Conservation (phyloP, 768 basidiomycete genomes). For the Xerocomus spinulosus region DNA sequence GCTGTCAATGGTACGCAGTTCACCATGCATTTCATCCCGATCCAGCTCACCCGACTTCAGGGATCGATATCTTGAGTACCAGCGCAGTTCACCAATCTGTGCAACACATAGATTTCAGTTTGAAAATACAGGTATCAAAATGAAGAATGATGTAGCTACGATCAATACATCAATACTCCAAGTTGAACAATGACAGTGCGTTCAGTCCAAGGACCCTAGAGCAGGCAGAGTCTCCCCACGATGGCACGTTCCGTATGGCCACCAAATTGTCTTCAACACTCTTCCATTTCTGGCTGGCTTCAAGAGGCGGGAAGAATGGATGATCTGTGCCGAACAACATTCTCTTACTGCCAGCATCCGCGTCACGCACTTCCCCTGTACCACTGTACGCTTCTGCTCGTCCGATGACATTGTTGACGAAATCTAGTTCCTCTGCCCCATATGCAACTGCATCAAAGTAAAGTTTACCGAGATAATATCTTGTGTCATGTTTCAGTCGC, state of each 20-base stretch:
- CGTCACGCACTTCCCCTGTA: constrained; percentile 29
- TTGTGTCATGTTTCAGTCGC: constrained; percentile 73
- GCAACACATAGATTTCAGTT: constrained; percentile 92
- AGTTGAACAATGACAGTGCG: constrained; percentile 65
- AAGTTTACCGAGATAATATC: constrained; percentile 76
- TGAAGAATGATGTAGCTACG: constrained; percentile 14
- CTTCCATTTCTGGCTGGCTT: constrained; percentile 65
- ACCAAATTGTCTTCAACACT: constrained; percentile 83
- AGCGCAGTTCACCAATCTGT: constrained; percentile 89
- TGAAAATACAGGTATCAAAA: constrained; percentile 82
- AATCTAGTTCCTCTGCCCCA: constrained; percentile 78
- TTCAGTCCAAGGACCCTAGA: constrained; percentile 67
- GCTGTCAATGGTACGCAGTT: constrained; percentile 69
- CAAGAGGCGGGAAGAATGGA: constrained; percentile 85
- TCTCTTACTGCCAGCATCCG: constrained; percentile 46
- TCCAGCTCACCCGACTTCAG: constrained; percentile 36
- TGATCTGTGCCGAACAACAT: constrained; percentile 87
- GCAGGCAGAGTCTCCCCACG: constrained; percentile 50
- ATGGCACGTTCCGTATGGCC: constrained; percentile 50
- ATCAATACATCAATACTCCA: constrained; percentile 28
- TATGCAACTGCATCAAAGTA: constrained; percentile 89
- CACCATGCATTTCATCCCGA: not conserved
- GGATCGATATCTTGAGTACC: constrained; percentile 93
- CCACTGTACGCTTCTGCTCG: constrained; percentile 50
- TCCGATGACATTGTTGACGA: constrained; percentile 66